Conservation (phyloP, 208 protist species). For the Kentomonas sorsogonicus region DNA sequence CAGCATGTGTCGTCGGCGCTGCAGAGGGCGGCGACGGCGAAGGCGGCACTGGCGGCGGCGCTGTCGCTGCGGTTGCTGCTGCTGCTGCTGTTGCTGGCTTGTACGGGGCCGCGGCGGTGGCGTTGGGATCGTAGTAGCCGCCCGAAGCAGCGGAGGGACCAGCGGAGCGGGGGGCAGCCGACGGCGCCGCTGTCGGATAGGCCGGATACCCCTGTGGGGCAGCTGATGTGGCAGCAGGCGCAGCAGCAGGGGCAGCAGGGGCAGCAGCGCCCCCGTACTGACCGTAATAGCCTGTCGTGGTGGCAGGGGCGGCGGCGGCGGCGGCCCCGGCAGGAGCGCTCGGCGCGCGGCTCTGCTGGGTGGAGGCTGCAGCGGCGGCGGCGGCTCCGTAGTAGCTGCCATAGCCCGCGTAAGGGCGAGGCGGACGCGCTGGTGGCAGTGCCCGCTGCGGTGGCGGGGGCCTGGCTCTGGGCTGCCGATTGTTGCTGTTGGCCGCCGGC, state of each 20-base stretch:
- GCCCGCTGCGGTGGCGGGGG: constrained; percentile 13
- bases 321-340: not conserved
- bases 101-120: not conserved
- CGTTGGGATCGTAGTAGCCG: constrained; percentile 8
- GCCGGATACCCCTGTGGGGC: too few species aligned
- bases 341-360: not conserved
- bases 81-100: constrained; percentile 2
- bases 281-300: constrained; percentile 26
- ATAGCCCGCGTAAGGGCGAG: constrained; percentile 5
- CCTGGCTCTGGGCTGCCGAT: too few species aligned
- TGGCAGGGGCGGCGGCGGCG: constrained; percentile 12
- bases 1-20: too few species aligned
- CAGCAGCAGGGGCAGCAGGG: constrained; percentile 6
- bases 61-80: not conserved
- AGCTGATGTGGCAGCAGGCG: constrained; percentile 12
- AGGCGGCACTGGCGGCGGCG: not conserved
- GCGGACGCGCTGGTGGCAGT: not conserved
- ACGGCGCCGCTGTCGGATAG: constrained; percentile 11
- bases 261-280: constrained; percentile 9
- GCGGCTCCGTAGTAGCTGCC: constrained; percentile 12
- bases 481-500: too few species aligned
- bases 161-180: not conserved
- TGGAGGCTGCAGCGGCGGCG: not conserved
- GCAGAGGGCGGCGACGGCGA: constrained; percentile 6
- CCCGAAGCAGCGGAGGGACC: constrained; percentile 10